Evolutionary conservation across 2,329 filamentous ascomycete genomes (phyloP).

Genomic region (Trichophyton benhamiae): DNA sequence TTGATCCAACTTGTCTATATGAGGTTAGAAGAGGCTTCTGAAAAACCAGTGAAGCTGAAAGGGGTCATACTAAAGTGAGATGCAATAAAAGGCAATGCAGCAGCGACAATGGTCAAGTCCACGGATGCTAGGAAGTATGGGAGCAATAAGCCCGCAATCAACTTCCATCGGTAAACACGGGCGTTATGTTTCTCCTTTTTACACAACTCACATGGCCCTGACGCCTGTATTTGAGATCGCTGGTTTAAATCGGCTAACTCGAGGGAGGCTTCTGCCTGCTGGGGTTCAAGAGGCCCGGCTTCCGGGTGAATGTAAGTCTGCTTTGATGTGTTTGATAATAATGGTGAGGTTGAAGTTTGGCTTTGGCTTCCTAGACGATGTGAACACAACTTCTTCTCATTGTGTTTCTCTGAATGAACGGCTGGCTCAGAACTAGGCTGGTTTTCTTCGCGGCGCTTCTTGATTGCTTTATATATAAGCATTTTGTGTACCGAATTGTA

Average conservation of each 20-base stretch:
- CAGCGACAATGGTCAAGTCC: conserved; percentile 53
- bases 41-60: neutral
- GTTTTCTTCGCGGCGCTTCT: neutral
- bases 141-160: conserved; percentile 46
- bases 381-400: conserved; percentile 10
- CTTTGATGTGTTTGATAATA: neutral
- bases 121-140: conserved; percentile 52
- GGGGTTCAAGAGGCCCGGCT: neutral
- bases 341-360: neutral
- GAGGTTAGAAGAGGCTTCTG: neutral
- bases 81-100: conserved; percentile 50
- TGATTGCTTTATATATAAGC: conserved; percentile 7
- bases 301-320: neutral
- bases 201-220: conserved; percentile 16
- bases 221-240: neutral
- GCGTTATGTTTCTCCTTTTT: conserved; percentile 24
- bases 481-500: neutral
- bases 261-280: neutral
- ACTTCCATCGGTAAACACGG: conserved; percentile 44
- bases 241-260: neutral
- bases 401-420: conserved; percentile 4
- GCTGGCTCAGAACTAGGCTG: neutral
- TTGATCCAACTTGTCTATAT: conserved; percentile 41
- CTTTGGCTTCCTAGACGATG: conserved; percentile 8
- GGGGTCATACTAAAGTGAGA: conserved; percentile 45